Evolutionary conservation across 768 basidiomycete genomes (phyloP).

Genomic region (Daedalea quercina): DNA sequence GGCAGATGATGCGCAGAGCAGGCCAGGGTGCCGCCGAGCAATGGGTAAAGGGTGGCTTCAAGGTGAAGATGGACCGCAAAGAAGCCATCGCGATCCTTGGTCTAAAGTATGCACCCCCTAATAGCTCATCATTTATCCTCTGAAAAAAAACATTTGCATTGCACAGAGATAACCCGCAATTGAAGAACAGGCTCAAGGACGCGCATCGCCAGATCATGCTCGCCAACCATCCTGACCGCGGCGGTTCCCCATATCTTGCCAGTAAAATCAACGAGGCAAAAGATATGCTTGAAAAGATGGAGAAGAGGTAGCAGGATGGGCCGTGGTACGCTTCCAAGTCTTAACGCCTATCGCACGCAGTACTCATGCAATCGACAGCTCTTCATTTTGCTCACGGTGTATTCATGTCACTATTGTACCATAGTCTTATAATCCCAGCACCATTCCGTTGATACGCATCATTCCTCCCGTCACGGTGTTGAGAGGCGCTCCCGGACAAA

Average conservation of each 20-base stretch:
- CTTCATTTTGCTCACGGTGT: constrained; percentile 10
- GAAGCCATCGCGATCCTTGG: constrained; percentile 92
- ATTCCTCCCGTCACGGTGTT: too few species aligned
- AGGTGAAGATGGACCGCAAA: constrained; percentile 90
- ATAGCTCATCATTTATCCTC: neutral
- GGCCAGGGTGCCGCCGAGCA: constrained; percentile 65
- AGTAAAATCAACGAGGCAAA: constrained; percentile 99
- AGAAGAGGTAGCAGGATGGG: constrained; percentile 17
- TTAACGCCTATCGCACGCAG: neutral
- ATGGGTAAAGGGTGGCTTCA: constrained; percentile 93
- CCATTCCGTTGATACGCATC: neutral
- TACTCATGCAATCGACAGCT: neutral
- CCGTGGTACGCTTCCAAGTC: neutral
- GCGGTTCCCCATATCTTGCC: constrained; percentile 96
- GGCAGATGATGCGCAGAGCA: constrained; percentile 62
- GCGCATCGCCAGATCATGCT: constrained; percentile 97
- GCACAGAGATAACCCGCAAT: constrained; percentile 70
- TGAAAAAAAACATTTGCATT: neutral
- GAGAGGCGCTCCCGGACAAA: too few species aligned
- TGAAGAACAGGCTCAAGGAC: constrained; percentile 83
- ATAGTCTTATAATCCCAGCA: constrained; percentile 15
- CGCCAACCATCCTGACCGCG: constrained; percentile 97
- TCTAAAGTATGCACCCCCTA: constrained; percentile 53
- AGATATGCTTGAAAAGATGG: constrained; percentile 80
- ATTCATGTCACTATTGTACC: constrained; percentile 15